phyloP scores from a whole-genome alignment of 805 yeast species.

The Lipomyces sp. region DNA sequence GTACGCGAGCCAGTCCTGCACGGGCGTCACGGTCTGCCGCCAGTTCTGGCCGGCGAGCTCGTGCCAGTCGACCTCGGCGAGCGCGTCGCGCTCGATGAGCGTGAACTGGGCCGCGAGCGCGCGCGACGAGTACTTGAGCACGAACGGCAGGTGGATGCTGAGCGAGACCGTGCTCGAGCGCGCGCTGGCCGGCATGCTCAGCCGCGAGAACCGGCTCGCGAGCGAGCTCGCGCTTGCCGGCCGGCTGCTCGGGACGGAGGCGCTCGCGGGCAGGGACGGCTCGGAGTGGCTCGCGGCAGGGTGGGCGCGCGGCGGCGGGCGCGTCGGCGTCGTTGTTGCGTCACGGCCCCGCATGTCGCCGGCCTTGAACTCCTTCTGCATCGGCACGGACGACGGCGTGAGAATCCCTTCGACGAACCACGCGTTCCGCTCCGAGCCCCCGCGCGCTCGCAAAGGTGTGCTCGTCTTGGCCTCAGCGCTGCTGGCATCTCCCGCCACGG shows the following conservation, averaged over 20 bases:
- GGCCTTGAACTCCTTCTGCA: slow-evolving; percentile 13
- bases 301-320: too few relatives aligned
- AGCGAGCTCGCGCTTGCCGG: background rate
- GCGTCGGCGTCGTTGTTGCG: background rate
- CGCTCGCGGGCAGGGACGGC: too few relatives aligned
- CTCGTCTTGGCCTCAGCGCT: background rate
- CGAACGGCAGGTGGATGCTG: slow-evolving; percentile 68
- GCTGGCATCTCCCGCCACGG: background rate
- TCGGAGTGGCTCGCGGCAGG: too few relatives aligned
- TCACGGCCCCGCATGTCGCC: too few relatives aligned
- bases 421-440: slow-evolving; percentile 14
- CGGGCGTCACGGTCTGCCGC: slow-evolving; percentile 62
- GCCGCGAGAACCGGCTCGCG: background rate
- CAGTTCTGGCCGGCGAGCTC: slow-evolving; percentile 76
- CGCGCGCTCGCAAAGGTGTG: background rate
- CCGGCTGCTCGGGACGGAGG: background rate
- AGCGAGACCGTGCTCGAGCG: slow-evolving; percentile 22
- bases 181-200: slow-evolving; percentile 5
- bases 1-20: slow-evolving; percentile 79
- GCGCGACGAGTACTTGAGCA: slow-evolving; percentile 65
- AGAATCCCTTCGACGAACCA: slow-evolving; percentile 15
- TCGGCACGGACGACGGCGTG: slow-evolving; percentile 7
- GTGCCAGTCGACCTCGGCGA: slow-evolving; percentile 87
- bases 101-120: slow-evolving; percentile 79
- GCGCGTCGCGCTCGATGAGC: slow-evolving; percentile 75